Base-by-base conservation (phyloP, 768 basidiomycete genomes). In the Sporobolomyces pararoseus region DNA sequence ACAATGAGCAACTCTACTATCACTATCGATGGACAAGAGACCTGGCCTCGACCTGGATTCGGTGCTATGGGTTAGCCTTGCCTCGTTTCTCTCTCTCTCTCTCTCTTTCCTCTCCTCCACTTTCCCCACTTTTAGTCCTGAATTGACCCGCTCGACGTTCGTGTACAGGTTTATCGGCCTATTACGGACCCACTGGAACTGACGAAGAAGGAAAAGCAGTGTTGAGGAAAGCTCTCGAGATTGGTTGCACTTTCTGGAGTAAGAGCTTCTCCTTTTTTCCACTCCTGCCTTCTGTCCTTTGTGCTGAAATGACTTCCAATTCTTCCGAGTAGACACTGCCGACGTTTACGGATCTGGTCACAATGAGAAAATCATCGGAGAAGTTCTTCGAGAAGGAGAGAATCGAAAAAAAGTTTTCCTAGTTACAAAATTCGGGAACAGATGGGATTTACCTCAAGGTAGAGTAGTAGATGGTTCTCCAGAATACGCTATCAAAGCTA, bases 361-460 rank as follows among this genome's bases (percentile, higher is more conserved):
- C 50, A 69, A 70, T 53, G 57, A 65, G 52, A 54, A 55, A 21
- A 32, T 69, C 25, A 32, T 69, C n/a, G 68, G 68, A 34, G 21
- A 51, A 12, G 63, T 69, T 23, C n/a, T 69, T n/a, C 68, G 68
- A 60, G 59, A 64, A 16, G 68, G 63, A 4, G 59, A 62, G 27
- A 65, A 71, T 47, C 64, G 60, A 42, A 12, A 25, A 4, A 66
- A 63, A 49, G 64, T 65, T 46, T 65, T 51, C 53, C 52, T 68
- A 34, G 34, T 62, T 2, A 55, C 66, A 44, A 69, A 69, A 51
- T 69, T 57, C 19, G 68, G 63, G 4, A 44, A 39, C 27, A 44
- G n/a, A 47, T n/a, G 3, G 1, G 39, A 46, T 42, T 14, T 17
- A 12, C 9, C 55, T 6, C 9, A 9, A 7, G 23, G 21, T 14